phyloP scores from a whole-genome alignment of 371 early-diverging fungal species.

The Coemansia sp. region DNA sequence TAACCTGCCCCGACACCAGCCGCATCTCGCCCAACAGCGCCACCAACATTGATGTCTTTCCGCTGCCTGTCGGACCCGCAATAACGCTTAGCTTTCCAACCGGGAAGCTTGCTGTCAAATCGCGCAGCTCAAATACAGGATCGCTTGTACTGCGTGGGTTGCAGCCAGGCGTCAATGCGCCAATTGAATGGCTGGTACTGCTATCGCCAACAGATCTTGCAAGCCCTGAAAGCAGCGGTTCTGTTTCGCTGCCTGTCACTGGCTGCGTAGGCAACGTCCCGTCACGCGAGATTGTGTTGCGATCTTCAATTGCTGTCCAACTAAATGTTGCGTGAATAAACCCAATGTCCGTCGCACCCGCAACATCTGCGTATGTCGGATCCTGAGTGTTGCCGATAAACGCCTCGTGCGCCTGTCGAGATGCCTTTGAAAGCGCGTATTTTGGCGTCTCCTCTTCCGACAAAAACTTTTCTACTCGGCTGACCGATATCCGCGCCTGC shows the following conservation, averaged over 20 bases:
- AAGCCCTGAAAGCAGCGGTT: slow-evolving; percentile 9
- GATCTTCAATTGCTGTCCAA: slow-evolving; percentile 21
- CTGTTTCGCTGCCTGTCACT: slow-evolving; percentile 1
- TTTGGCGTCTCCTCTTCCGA: slow-evolving; percentile 70
- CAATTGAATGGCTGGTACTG: not conserved
- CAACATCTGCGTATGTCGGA: slow-evolving; percentile 35
- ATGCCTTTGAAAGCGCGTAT: slow-evolving; percentile 23
- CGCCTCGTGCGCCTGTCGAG: slow-evolving; percentile 15
- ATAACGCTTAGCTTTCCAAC: slow-evolving; percentile 74
- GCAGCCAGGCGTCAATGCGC: not conserved
- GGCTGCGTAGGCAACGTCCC: not conserved
- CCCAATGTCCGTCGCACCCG: slow-evolving; percentile 35
- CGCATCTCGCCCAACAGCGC: slow-evolving; percentile 89
- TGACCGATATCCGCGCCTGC: slow-evolving; percentile 65
- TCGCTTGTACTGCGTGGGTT: not conserved
- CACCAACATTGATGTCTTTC: slow-evolving; percentile 82
- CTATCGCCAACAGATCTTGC: not conserved
- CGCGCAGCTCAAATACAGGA: slow-evolving; percentile 53
- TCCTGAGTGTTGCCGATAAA: slow-evolving; percentile 8
- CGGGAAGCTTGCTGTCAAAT: slow-evolving; percentile 66
- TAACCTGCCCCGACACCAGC: slow-evolving; percentile 52
- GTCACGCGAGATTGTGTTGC: not conserved
- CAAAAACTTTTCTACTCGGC: slow-evolving; percentile 70
- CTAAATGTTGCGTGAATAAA: slow-evolving; percentile 42
- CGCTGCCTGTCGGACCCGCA: slow-evolving; percentile 86